phyloP scores from a whole-genome alignment of 768 basidiomycete genomes.

The Sarcodon sp. region DNA sequence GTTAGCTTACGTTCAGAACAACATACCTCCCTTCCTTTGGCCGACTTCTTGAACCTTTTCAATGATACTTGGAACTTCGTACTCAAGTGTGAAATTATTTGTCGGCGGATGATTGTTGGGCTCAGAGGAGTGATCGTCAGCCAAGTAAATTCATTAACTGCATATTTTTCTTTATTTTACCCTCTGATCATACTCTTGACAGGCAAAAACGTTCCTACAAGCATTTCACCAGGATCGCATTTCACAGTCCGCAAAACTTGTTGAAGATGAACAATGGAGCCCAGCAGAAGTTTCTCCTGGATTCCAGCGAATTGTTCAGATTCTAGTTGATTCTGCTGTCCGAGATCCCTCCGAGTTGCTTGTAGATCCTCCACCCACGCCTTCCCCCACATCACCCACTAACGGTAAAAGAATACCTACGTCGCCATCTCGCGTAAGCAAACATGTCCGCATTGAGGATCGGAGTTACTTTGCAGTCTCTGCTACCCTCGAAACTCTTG shows the following conservation, averaged over 20 bases:
- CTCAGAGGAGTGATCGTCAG: slow-evolving; percentile 75
- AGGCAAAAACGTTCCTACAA: slow-evolving; percentile 84
- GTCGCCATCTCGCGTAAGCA: slow-evolving; percentile 17
- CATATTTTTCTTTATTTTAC: neutral
- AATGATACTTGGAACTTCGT: slow-evolving; percentile 86
- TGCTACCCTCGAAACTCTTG: slow-evolving; percentile 68
- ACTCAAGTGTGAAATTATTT: slow-evolving; percentile 74
- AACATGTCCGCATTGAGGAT: slow-evolving; percentile 71
- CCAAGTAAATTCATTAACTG: slow-evolving; percentile 35
- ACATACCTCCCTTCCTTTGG: slow-evolving; percentile 58
- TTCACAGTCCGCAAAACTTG: slow-evolving; percentile 71
- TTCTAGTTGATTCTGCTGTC: slow-evolving; percentile 73
- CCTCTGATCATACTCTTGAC: slow-evolving; percentile 5
- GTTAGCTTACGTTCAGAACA: slow-evolving; percentile 66
- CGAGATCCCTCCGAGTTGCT: slow-evolving; percentile 64
- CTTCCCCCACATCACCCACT: slow-evolving; percentile 13
- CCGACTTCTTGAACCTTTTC: slow-evolving; percentile 72
- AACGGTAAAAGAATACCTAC: slow-evolving; percentile 5
- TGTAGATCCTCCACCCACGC: slow-evolving; percentile 16
- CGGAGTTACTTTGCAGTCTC: slow-evolving; percentile 74
- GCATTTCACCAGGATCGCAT: slow-evolving; percentile 76
- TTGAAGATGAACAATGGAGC: slow-evolving; percentile 94
- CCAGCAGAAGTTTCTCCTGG: slow-evolving; percentile 57
- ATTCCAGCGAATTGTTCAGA: slow-evolving; percentile 60
- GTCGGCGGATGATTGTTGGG: slow-evolving; percentile 86